Conservation (phyloP, 2,329 filamentous ascomycete genomes). For the Tolypocladium endophyticum region DNA sequence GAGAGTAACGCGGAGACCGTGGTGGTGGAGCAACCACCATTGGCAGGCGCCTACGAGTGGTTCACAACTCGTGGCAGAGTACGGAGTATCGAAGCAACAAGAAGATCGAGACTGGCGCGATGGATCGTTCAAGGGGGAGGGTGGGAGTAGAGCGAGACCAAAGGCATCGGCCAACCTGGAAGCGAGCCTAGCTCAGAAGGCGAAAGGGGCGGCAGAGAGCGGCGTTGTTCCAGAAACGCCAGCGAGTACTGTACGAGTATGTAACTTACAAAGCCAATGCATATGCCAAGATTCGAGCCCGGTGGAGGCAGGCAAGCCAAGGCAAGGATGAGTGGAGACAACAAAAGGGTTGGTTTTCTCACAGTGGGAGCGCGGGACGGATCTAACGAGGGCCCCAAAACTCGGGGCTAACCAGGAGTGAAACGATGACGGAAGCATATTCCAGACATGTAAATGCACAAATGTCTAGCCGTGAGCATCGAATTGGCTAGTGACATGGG, state of each 20-base stretch:
- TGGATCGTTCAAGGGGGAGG: slow-evolving; percentile 8
- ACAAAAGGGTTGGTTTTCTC: neutral
- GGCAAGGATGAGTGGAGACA: neutral
- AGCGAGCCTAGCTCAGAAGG: neutral
- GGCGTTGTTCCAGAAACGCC: neutral
- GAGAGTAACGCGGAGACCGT: slow-evolving; percentile 14
- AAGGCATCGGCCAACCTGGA: slow-evolving; percentile 4
- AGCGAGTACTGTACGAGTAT: slow-evolving; percentile 2
- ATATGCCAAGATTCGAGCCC: slow-evolving; percentile 26
- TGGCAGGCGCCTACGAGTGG: neutral
- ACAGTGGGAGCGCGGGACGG: slow-evolving; percentile 11
- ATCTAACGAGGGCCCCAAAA: slow-evolving; percentile 14
- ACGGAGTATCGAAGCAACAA: slow-evolving; percentile 4
- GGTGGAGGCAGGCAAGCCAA: neutral
- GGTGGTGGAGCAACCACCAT: slow-evolving; percentile 8
- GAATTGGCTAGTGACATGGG: slow-evolving; percentile 15
- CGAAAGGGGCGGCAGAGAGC: neutral
- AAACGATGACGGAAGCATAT: slow-evolving; percentile 3
- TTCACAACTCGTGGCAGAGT: neutral
- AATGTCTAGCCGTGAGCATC: slow-evolving; percentile 1
- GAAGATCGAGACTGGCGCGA: slow-evolving; percentile 1
- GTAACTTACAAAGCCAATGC: slow-evolving; percentile 14
- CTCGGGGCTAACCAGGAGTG: slow-evolving; percentile 4
- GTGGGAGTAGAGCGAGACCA: slow-evolving; percentile 10
- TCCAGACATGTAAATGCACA: slow-evolving; percentile 7